Conservation (phyloP, 2,329 filamentous ascomycete genomes). For the Xylariaceae sp. region DNA sequence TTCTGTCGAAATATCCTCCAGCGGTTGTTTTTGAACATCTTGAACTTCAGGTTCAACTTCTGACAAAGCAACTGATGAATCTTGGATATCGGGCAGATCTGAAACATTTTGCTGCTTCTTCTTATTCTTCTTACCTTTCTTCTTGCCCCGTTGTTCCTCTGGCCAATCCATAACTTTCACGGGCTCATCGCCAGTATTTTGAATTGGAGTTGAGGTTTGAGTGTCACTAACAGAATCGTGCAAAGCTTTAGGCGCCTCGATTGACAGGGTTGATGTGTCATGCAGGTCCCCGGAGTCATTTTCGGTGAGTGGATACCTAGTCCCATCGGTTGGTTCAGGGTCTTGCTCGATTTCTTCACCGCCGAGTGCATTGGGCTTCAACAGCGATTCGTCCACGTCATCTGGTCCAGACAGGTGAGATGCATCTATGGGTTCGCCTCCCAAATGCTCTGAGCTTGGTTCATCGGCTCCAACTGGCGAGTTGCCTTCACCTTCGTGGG, state of each 20-base stretch:
- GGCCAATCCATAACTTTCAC: slow-evolving; percentile 36
- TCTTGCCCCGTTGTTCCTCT: slow-evolving; percentile 37
- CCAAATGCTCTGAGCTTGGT: not conserved
- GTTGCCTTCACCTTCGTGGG: not conserved
- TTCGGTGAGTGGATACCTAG: slow-evolving; percentile 24
- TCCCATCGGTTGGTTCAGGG: slow-evolving; percentile 29
- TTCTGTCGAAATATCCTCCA: slow-evolving; percentile 4
- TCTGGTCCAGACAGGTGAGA: slow-evolving; percentile 24
- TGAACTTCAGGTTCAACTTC: not conserved
- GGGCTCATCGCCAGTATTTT: slow-evolving; percentile 21
- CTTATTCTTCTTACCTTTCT: slow-evolving; percentile 44
- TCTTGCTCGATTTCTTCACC: slow-evolving; percentile 33
- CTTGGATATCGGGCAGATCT: slow-evolving; percentile 8
- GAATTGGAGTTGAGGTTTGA: slow-evolving; percentile 4
- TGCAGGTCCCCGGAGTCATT: slow-evolving; percentile 24
- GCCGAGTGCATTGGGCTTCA: slow-evolving; percentile 31
- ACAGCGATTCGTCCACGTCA: slow-evolving; percentile 30
- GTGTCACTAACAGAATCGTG: not conserved
- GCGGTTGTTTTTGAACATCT: slow-evolving; percentile 19
- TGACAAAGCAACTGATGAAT: not conserved
- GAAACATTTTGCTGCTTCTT: slow-evolving; percentile 33
- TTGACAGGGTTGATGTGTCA: slow-evolving; percentile 27
- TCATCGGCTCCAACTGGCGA: not conserved
- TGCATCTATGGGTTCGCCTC: slow-evolving; percentile 11
- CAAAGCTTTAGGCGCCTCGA: slow-evolving; percentile 17